phyloP scores from a whole-genome alignment of 495 filamentous ascomycete species.

The Annulohypoxylon nitens region DNA sequence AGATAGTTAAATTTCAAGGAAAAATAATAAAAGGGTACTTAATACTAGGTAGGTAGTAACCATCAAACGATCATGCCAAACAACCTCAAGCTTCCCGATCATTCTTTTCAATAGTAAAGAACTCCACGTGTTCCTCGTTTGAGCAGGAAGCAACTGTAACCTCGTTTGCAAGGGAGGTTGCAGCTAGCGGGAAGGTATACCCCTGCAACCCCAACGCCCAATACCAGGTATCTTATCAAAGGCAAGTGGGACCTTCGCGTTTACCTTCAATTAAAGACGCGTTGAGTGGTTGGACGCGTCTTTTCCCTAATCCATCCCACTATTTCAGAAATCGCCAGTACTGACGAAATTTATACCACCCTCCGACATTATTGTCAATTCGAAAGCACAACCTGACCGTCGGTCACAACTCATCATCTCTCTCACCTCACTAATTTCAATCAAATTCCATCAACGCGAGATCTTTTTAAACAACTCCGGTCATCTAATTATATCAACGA shows the following conservation, averaged over 20 bases:
- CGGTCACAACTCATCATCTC: neutral
- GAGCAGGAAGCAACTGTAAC: neutral
- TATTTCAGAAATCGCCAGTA: slow-evolving; percentile 28
- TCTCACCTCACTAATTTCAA: slow-evolving; percentile 15
- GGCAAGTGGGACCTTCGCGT: slow-evolving; percentile 36
- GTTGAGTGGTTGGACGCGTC: slow-evolving; percentile 45
- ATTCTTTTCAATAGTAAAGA: neutral
- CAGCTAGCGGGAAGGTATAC: neutral
- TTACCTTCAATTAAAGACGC: slow-evolving; percentile 46
- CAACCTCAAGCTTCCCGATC: neutral
- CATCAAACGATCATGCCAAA: neutral
- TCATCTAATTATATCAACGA: slow-evolving; percentile 6
- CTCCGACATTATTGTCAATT: slow-evolving; percentile 21
- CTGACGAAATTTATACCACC: slow-evolving; percentile 19
- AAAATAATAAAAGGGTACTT: neutral
- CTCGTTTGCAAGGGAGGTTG: neutral
- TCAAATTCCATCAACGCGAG: neutral
- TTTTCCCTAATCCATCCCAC: slow-evolving; percentile 45
- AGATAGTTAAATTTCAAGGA: neutral
- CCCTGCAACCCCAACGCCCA: slow-evolving; percentile 1
- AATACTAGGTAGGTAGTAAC: neutral
- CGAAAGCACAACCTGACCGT: neutral
- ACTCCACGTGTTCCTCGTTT: neutral
- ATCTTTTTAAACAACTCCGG: neutral
- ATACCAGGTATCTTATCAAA: slow-evolving; percentile 18